Evolutionary conservation across 257 asterid species (phyloP), one percentile per base, ranked within the genome.

Genomic region (Solanum infundibuliforme): DNA sequence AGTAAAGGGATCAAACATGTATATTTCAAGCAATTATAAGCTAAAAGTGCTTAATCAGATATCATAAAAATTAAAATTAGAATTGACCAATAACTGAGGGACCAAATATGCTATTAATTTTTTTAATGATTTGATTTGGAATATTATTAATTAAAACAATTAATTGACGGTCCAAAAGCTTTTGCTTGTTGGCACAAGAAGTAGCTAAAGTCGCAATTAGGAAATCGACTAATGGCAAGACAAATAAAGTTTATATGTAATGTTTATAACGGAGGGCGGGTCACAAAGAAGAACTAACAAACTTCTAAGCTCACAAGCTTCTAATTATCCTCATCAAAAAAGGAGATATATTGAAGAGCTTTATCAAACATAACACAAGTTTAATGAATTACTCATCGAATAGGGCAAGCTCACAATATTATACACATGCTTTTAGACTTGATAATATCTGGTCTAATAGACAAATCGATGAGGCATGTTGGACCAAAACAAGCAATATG

Each of bases 381-480:
- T 41, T 3, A 9, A 41, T 41, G 4, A 41, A 41, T 41, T 41
- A 0, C 46, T 41, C 46, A 41, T 10, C 46, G 0, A 41, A 41
- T 41, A 41, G 46, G 31, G 31, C 31, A 29, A 29, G 31, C 31
- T 29, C 31, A 29, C 31, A n/a, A n/a, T n/a, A 29, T 29, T 29
- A 29, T 29, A 29, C 48, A 10, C 48, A 0, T 41, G 0, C 48
- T 41, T 41, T 41, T 41, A 41, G 0, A 41, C 48, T 10, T 39
- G 0, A 0, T 39, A 39, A 39, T 39, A 39, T 0, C 0, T 39
- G 12, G 4, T 0, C 12, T 39, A 39, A 0, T 39, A 0, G 46
- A 39, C 46, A 39, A 39, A 39, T 39, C 46, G 0, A 39, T 39
- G 46, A 39, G 46, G 0, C 13, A 9, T 39, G 46, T 68, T 68